These are phyloP conservation scores for Diplodia corticola DNA, from an alignment of 2,329 filamentous ascomycete species.

Conservation along the genomic window DNA sequence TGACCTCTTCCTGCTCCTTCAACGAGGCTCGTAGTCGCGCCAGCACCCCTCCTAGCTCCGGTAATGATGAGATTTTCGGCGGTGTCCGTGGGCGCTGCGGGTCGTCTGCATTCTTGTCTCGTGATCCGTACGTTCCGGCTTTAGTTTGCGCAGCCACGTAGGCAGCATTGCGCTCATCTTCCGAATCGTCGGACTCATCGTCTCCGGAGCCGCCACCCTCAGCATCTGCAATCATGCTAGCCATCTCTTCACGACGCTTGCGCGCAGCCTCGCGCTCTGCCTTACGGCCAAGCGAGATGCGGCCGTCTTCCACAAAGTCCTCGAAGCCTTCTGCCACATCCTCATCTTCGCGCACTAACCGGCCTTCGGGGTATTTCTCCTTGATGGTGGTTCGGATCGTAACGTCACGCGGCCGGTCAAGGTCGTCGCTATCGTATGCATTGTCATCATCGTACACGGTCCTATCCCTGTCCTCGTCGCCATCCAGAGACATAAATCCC, in stretches of 20 bases:
- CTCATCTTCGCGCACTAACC: conserved; percentile 82
- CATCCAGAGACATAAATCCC: conserved; percentile 62
- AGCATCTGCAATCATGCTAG: conserved; percentile 76
- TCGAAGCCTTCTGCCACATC: conserved; percentile 93
- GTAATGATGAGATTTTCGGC: conserved; percentile 74
- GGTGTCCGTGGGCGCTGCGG: conserved; percentile 58
- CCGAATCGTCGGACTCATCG: conserved; percentile 66
- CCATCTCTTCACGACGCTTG: conserved; percentile 74
- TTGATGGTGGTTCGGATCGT: conserved; percentile 36
- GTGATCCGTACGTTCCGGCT: conserved; percentile 73
- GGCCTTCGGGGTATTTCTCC: conserved; percentile 65
- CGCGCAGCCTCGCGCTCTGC: conserved; percentile 71
- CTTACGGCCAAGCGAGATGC: conserved; percentile 73
- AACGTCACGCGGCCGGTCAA: conserved; percentile 39
- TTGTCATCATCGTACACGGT: conserved; percentile 35
- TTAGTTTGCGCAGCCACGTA: conserved; percentile 87
- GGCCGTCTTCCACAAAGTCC: conserved; percentile 82
- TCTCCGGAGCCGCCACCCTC: conserved; percentile 69
- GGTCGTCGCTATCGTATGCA: conserved; percentile 42
- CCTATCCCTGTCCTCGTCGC: conserved; percentile 53
- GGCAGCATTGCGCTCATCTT: conserved; percentile 66
- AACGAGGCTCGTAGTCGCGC: conserved; percentile 63
- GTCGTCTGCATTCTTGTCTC: conserved; percentile 40
- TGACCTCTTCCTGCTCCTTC: conserved; percentile 59
- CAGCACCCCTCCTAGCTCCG: conserved; percentile 68